phyloP scores from a whole-genome alignment of 805 yeast species.

The Barnettozyma botsteinii region DNA sequence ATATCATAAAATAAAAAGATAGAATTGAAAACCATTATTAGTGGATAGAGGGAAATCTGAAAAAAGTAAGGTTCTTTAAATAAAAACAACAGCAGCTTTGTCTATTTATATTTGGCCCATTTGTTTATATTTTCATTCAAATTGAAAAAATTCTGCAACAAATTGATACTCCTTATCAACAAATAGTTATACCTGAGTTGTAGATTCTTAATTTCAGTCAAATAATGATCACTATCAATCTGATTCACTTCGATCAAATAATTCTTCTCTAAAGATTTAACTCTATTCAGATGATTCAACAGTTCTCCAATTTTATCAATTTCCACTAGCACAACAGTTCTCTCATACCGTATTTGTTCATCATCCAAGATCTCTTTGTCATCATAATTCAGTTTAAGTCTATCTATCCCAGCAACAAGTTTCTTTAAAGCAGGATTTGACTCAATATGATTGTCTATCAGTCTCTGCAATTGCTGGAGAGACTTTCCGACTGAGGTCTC shows the following conservation, averaged over 20 bases:
- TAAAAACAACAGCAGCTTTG: too few species aligned
- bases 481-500: neutral
- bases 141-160: conserved; percentile 22
- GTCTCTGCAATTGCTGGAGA: neutral
- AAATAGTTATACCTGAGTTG: conserved; percentile 20
- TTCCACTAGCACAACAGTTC: neutral
- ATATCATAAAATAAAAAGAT: too few species aligned
- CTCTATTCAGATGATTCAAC: neutral
- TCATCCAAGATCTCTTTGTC: neutral
- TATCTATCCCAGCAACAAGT: neutral
- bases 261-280: conserved; percentile 7
- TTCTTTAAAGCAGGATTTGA: neutral
- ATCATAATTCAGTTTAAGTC: neutral
- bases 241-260: conserved; percentile 5
- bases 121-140: conserved; percentile 17
- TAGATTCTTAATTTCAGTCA: conserved; percentile 7
- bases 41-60: too few species aligned
- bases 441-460: conserved; percentile 1
- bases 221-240: conserved; percentile 4
- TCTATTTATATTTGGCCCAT: neutral
- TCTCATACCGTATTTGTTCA: neutral
- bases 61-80: too few species aligned
- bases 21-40: too few species aligned
- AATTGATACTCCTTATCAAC: conserved; percentile 17
- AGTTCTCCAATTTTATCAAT: neutral